These are phyloP conservation scores for Aureobasidium sp. DNA, from an alignment of 2,329 filamentous ascomycete genomes.

Conservation along the genomic window DNA sequence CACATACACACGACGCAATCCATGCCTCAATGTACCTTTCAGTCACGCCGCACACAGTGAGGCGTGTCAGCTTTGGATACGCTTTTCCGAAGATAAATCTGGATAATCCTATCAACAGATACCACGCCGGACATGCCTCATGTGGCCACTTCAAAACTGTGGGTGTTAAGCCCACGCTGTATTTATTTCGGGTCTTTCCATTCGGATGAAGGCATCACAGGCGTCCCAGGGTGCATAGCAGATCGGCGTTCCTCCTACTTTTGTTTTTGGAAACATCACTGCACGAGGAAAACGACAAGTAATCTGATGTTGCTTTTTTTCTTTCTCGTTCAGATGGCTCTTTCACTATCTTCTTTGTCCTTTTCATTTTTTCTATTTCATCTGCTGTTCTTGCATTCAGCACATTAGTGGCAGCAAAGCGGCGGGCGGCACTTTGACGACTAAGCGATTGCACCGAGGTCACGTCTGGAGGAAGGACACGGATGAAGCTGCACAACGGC, in stretches of 20 bases:
- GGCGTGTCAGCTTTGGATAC: constrained; percentile 8
- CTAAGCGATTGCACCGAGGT: not conserved
- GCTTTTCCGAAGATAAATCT: not conserved
- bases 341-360: not conserved
- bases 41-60: not conserved
- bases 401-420: not conserved
- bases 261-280: constrained; percentile 12
- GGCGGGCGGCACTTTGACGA: not conserved
- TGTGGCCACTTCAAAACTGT: not conserved
- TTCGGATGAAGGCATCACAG: constrained; percentile 6
- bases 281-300: constrained; percentile 1
- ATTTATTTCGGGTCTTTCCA: not conserved
- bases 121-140: not conserved
- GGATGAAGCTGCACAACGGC: not conserved
- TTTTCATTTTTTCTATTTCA: not conserved
- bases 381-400: not conserved
- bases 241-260: constrained; percentile 7
- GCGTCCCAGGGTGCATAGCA: constrained; percentile 13
- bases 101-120: not conserved
- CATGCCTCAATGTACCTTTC: not conserved
- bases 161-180: not conserved
- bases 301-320: constrained; percentile 7
- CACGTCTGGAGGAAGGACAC: not conserved
- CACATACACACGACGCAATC: not conserved
- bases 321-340: not conserved